Conservation (phyloP, 1,284 basidiomycete species). For the Grifola frondosa region DNA sequence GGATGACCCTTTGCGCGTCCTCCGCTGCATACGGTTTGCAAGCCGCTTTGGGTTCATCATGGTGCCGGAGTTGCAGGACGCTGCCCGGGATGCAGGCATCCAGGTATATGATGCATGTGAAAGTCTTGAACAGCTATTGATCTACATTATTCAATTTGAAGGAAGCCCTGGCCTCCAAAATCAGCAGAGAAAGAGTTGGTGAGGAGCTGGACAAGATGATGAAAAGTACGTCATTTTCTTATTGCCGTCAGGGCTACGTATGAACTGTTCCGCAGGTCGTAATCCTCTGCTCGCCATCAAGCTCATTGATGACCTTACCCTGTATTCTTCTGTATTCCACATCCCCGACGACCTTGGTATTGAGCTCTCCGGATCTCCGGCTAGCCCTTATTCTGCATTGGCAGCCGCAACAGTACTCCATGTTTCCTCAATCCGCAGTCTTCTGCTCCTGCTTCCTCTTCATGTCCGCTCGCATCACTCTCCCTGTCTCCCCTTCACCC, state of each 20-base stretch:
- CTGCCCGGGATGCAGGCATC: slow-evolving; percentile 67
- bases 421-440: slow-evolving; percentile 40
- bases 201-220: slow-evolving; percentile 92
- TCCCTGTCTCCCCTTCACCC: slow-evolving; percentile 48
- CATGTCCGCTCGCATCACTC: too few relatives aligned
- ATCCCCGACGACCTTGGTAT: slow-evolving; percentile 46
- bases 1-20: slow-evolving; percentile 91
- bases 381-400: slow-evolving; percentile 42
- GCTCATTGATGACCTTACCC: slow-evolving; percentile 66
- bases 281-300: slow-evolving; percentile 75
- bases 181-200: slow-evolving; percentile 88
- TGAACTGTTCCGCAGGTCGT: slow-evolving; percentile 45
- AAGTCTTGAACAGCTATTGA: neutral
- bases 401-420: slow-evolving; percentile 62
- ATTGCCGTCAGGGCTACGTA: slow-evolving; percentile 1
- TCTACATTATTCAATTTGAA: slow-evolving; percentile 30
- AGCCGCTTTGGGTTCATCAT: slow-evolving; percentile 86
- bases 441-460: too few relatives aligned
- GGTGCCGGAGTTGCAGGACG: slow-evolving; percentile 68
- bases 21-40: slow-evolving; percentile 91
- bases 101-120: slow-evolving; percentile 61
- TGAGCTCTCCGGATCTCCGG: slow-evolving; percentile 44
- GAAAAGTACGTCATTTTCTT: slow-evolving; percentile 51
- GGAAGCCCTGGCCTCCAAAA: slow-evolving; percentile 75
- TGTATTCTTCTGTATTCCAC: slow-evolving; percentile 74